These are phyloP conservation scores for Populus davidiana DNA, from an alignment of 345 rosid genomes.

Conservation along the genomic window DNA sequence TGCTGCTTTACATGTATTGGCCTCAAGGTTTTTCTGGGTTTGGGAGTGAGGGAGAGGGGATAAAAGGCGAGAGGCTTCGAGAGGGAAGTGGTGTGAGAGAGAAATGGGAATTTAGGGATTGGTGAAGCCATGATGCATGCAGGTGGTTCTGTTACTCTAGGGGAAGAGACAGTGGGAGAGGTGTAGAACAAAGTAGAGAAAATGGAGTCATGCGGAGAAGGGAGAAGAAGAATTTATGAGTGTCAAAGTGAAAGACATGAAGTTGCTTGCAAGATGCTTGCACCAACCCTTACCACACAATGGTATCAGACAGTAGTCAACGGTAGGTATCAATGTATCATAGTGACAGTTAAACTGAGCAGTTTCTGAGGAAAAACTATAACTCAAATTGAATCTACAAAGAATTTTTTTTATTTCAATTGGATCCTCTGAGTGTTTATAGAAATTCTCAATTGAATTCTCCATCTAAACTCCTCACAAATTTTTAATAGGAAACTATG, in stretches of 20 bases:
- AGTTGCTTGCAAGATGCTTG: conserved; percentile 28
- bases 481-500: no score
- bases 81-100: conserved; percentile 15
- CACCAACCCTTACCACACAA: conserved; percentile 32
- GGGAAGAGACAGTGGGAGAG: neutral
- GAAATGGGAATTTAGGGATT: conserved; percentile 15
- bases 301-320: neutral
- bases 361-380: no score
- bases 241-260: neutral
- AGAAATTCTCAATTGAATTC: no score
- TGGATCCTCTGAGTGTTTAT: no score
- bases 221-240: neutral
- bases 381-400: no score
- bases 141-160: neutral
- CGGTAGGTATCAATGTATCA: neutral
- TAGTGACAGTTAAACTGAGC: no score
- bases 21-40: neutral
- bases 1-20: neutral
- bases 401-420: no score
- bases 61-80: conserved; percentile 8
- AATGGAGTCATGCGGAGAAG: neutral
- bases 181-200: neutral
- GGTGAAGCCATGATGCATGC: conserved; percentile 22
- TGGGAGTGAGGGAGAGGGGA: conserved; percentile 9
- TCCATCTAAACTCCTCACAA: no score